phyloP scores from a whole-genome alignment of 2,329 filamentous ascomycete genomes.

The Scedosporium aurantiacum region DNA sequence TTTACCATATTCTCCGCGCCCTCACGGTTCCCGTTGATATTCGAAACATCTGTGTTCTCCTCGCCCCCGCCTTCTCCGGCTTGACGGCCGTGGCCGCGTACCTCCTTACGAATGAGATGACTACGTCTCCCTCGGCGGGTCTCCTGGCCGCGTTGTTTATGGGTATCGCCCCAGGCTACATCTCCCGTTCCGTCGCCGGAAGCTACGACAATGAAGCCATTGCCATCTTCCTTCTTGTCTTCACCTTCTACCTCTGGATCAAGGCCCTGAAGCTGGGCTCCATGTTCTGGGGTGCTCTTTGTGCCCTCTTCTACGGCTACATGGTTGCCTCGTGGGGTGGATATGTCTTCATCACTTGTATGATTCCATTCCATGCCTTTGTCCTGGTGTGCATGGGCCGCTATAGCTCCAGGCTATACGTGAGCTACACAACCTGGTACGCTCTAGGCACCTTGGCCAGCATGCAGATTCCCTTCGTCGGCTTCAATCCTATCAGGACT shows the following conservation, averaged over 20 bases:
- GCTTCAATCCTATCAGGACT: slow-evolving; percentile 89
- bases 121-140: slow-evolving; percentile 84
- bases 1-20: slow-evolving; percentile 86
- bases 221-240: slow-evolving; percentile 95
- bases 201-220: slow-evolving; percentile 99
- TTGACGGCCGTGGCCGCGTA: slow-evolving; percentile 89
- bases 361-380: slow-evolving; percentile 88
- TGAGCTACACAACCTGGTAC: slow-evolving; percentile 98
- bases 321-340: slow-evolving; percentile 99
- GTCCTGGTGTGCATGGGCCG: slow-evolving; percentile 94
- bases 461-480: slow-evolving; percentile 99
- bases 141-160: slow-evolving; percentile 92
- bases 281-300: slow-evolving; percentile 90
- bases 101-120: slow-evolving; percentile 95
- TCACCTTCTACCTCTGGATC: slow-evolving; percentile 98
- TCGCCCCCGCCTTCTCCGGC: slow-evolving; percentile 89
- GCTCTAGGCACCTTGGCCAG: slow-evolving; percentile 88
- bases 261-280: slow-evolving; percentile 95
- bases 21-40: slow-evolving; percentile 92
- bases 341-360: slow-evolving; percentile 98
- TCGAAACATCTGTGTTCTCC: slow-evolving; percentile 94
- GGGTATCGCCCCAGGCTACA: slow-evolving; percentile 95
- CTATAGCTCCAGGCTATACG: slow-evolving; percentile 87
- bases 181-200: slow-evolving; percentile 92
- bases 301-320: slow-evolving; percentile 96